These are phyloP conservation scores for Boletus rubropictus DNA, from an alignment of 768 basidiomycete species.

Conservation along the genomic window DNA sequence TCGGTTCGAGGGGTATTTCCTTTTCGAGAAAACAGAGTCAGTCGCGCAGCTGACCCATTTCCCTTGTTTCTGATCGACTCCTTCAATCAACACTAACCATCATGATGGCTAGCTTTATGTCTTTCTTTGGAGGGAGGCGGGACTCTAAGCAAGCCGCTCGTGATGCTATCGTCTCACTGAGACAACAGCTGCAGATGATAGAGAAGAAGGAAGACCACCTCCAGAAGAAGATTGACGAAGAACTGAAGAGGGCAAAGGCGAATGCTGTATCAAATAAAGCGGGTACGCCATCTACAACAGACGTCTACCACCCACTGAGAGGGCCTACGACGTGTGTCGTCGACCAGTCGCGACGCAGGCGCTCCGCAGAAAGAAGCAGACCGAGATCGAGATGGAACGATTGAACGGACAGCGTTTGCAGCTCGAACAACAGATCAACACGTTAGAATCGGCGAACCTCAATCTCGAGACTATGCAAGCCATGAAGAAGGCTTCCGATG, in stretches of 20 bases:
- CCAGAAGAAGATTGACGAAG: conserved; percentile 95
- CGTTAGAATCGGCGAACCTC: conserved; percentile 94
- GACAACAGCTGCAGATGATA: conserved; percentile 92
- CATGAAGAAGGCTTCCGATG: conserved; percentile 93
- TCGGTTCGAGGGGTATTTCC: conserved; percentile 18
- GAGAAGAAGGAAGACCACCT: conserved; percentile 99
- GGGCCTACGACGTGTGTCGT: conserved; percentile 7
- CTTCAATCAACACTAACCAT: conserved; percentile 1
- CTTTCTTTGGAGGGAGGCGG: conserved; percentile 79
- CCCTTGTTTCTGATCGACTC: neutral
- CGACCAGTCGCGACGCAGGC: conserved; percentile 80
- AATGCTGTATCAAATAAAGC: conserved; percentile 93
- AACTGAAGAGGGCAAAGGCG: conserved; percentile 82
- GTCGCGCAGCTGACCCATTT: conserved; percentile 8
- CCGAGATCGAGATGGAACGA: conserved; percentile 80
- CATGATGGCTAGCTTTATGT: conserved; percentile 78
- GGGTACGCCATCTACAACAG: conserved; percentile 47
- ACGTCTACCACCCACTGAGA: conserved; percentile 3
- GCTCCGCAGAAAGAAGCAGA: conserved; percentile 87
- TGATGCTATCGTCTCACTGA: conserved; percentile 88
- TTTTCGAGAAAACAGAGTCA: conserved; percentile 21
- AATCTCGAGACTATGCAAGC: conserved; percentile 96
- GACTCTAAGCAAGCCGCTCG: conserved; percentile 82
- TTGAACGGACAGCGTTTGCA: conserved; percentile 83
- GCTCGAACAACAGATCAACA: conserved; percentile 94